Conservation (phyloP, 2,329 filamentous ascomycete species). For the Cryphonectria radicalis region DNA sequence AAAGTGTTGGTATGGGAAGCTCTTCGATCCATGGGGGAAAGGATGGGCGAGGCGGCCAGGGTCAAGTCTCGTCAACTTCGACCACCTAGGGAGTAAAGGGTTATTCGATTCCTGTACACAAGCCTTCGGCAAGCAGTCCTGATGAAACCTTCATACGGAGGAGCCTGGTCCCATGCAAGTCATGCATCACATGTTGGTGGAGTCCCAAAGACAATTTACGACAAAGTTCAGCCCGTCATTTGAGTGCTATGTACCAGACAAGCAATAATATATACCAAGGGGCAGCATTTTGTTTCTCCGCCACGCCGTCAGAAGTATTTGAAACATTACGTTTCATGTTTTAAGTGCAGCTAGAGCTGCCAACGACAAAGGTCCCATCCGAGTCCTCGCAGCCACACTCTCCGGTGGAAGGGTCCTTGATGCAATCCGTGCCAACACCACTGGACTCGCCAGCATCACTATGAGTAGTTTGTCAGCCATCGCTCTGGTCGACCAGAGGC, state of each 20-base stretch:
- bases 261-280: not conserved
- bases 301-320: not conserved
- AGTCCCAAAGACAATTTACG: not conserved
- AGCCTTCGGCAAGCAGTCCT: not conserved
- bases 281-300: not conserved
- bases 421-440: constrained; percentile 43
- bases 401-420: constrained; percentile 43
- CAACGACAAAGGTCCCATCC: constrained; percentile 43
- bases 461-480: not conserved
- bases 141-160: not conserved
- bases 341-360: constrained; percentile 35
- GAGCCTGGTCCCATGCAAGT: not conserved
- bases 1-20: not conserved
- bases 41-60: not conserved
- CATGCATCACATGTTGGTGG: not conserved
- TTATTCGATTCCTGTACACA: not conserved
- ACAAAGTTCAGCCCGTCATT: not conserved
- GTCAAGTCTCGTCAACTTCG: not conserved
- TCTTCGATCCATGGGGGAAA: not conserved
- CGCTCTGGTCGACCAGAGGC: constrained; percentile 2
- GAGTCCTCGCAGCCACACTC: constrained; percentile 48
- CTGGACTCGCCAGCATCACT: constrained; percentile 35
- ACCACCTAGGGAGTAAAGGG: no score
- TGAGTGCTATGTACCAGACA: not conserved
- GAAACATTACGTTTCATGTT: not conserved